phyloP scores from a whole-genome alignment of 1,284 basidiomycete species.

The Cryptococcus sp. region DNA sequence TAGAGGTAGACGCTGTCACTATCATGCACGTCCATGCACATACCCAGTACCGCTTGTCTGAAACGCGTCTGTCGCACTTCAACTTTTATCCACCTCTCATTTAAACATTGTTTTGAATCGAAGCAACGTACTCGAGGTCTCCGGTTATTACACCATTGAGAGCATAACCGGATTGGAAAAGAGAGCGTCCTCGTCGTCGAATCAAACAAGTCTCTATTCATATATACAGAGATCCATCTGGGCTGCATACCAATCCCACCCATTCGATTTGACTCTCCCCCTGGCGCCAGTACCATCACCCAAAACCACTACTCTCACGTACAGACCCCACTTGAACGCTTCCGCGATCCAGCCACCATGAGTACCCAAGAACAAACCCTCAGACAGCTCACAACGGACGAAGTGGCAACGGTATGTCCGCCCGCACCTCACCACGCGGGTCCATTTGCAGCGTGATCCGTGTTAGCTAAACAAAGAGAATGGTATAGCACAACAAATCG shows the following conservation, averaged over 20 bases:
- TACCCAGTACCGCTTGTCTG: not conserved
- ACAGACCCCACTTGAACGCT: not conserved
- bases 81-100: not conserved
- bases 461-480: not conserved
- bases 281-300: not conserved
- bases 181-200: conserved; percentile 2
- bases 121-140: not conserved
- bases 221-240: conserved; percentile 3
- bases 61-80: too few relatives aligned
- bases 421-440: not conserved
- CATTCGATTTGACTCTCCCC: not conserved
- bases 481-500: conserved; percentile 68
- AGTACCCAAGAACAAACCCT: conserved; percentile 23
- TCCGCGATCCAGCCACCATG: conserved; percentile 4
- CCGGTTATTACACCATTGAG: not conserved
- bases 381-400: conserved; percentile 50
- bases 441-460: not conserved
- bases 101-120: too few relatives aligned
- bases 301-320: not conserved
- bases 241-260: not conserved
- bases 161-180: too few relatives aligned
- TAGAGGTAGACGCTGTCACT: not conserved
- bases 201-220: conserved; percentile 16
- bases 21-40: not conserved
- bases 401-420: conserved; percentile 54